Conservation (phyloP, 352 stramenopile genomes). For the Globisporangium cystogenes region DNA sequence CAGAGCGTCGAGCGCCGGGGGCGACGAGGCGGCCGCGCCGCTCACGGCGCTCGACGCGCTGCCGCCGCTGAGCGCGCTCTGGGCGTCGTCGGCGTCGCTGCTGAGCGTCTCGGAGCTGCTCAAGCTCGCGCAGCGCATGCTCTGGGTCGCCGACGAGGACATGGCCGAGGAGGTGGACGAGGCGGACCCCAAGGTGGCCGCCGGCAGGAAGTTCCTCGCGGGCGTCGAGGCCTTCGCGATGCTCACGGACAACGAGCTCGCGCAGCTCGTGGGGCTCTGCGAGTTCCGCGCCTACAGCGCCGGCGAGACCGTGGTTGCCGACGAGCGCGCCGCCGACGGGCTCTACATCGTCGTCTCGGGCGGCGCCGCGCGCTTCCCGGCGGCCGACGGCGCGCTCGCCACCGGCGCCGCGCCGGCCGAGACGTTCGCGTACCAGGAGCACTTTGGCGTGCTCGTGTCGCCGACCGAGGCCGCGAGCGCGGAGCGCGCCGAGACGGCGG, state of each 20-base stretch:
- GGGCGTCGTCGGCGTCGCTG: conserved; percentile 16
- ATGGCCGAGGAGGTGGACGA: conserved; percentile 49
- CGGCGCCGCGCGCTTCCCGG: conserved; percentile 22
- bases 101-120: conserved; percentile 21
- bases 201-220: conserved; percentile 47
- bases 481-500: conserved; percentile 21
- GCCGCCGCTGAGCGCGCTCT: conserved; percentile 17
- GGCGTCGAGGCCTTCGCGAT: conserved; percentile 51
- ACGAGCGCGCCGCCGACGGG: conserved; percentile 44
- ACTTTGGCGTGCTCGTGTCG: conserved; percentile 45
- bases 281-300: conserved; percentile 32
- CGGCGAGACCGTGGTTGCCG: conserved; percentile 33
- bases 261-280: conserved; percentile 37
- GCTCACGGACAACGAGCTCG: conserved; percentile 49
- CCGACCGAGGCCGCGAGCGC: conserved; percentile 22
- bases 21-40: conserved; percentile 10
- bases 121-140: conserved; percentile 28
- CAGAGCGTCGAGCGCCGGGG: conserved; percentile 5
- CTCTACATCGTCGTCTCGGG: conserved; percentile 51
- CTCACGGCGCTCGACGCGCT: conserved; percentile 7
- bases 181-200: conserved; percentile 40
- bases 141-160: conserved; percentile 44
- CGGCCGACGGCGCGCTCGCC: conserved; percentile 17
- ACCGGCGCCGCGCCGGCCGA: conserved; percentile 15
- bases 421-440: conserved; percentile 46